Conservation (phyloP, 495 filamentous ascomycete species). For the Penicillium canariense region DNA sequence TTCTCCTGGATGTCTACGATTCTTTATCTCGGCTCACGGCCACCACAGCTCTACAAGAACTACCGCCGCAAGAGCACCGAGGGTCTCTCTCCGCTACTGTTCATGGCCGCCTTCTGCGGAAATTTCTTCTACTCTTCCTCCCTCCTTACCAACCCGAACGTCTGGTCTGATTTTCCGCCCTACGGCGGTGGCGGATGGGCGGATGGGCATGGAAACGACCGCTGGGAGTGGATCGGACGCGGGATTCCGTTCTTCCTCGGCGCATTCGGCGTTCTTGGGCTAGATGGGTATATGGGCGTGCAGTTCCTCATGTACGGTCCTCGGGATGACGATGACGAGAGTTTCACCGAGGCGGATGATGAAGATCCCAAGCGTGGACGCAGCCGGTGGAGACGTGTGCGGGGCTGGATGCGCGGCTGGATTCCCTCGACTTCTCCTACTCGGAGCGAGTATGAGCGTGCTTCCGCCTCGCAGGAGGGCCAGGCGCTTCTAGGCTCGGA, state of each 20-base stretch:
- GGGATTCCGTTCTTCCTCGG: constrained; percentile 70
- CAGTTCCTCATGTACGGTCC: constrained; percentile 64
- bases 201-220: constrained; percentile 55
- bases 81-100: constrained; percentile 66
- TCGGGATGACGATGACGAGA: constrained; percentile 25
- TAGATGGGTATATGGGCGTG: constrained; percentile 64
- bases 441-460: constrained; percentile 10
- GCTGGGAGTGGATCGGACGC: constrained; percentile 55
- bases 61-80: constrained; percentile 63
- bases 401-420: constrained; percentile 70
- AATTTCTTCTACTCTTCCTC: constrained; percentile 72
- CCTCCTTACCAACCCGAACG: constrained; percentile 65
- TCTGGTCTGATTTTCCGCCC: constrained; percentile 58
- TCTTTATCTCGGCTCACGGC: constrained; percentile 67
- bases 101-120: constrained; percentile 68
- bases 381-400: constrained; percentile 54
- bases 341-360: constrained; percentile 15
- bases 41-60: constrained; percentile 72
- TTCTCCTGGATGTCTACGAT: constrained; percentile 65
- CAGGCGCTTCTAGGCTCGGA: constrained; percentile 35
- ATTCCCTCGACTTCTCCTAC: constrained; percentile 48
- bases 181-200: constrained; percentile 69
- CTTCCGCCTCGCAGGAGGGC: constrained; percentile 22
- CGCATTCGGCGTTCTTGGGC: constrained; percentile 63
- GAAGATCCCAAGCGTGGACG: constrained; percentile 40